Conservation (phyloP, 2,329 filamentous ascomycete genomes). For the Pseudogymnoascus sp. region DNA sequence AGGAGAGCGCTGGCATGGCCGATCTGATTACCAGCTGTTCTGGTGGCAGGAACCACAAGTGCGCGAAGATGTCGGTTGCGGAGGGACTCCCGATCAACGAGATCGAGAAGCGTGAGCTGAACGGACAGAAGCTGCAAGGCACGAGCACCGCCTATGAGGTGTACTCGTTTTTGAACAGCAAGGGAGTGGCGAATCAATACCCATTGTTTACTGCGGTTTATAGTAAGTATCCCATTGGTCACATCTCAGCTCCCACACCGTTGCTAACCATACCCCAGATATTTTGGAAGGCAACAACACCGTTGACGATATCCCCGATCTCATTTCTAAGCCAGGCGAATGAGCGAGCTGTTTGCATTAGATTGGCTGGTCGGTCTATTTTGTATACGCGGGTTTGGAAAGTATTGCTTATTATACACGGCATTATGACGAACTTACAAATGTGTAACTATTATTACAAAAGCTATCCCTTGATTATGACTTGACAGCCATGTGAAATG, state of each 20-base stretch:
- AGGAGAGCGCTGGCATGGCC: conserved; percentile 89
- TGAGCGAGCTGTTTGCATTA: conserved; percentile 2
- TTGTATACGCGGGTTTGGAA: conserved; percentile 1
- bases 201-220: conserved; percentile 89
- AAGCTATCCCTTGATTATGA: background rate
- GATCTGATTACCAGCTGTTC: conserved; percentile 93
- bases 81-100: conserved; percentile 73
- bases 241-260: background rate
- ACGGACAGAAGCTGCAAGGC: conserved; percentile 94
- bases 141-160: conserved; percentile 89
- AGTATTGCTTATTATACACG: background rate
- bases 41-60: conserved; percentile 88
- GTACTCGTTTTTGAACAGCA: conserved; percentile 74
- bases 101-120: conserved; percentile 81
- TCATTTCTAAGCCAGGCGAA: conserved; percentile 38
- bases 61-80: conserved; percentile 80
- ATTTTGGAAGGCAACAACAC: conserved; percentile 70
- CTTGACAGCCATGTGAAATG: background rate
- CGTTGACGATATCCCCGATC: conserved; percentile 71
- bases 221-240: conserved; percentile 20
- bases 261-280: conserved; percentile 33
- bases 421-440: background rate
- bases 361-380: background rate
- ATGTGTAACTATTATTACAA: conserved; percentile 5
- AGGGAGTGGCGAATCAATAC: conserved; percentile 73